Conservation (phyloP, 1,284 basidiomycete species). For the Rhodotorula sp. region DNA sequence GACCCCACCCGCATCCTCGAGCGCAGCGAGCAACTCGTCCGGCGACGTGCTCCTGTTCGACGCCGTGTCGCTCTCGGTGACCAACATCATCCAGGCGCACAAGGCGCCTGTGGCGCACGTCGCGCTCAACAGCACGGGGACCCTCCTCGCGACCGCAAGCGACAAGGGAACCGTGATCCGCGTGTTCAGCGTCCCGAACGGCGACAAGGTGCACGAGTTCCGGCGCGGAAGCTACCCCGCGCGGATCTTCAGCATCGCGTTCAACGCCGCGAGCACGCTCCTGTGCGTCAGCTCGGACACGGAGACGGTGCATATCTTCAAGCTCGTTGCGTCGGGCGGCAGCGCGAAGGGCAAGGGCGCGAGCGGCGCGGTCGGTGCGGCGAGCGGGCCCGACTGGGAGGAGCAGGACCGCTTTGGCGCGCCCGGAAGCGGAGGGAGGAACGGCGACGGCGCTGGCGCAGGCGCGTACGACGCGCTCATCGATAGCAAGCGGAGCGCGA, state of each 20-base stretch:
- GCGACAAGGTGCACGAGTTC: slow-evolving; percentile 94
- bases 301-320: slow-evolving; percentile 97
- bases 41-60: slow-evolving; percentile 94
- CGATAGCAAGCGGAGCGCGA: slow-evolving; percentile 46
- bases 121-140: slow-evolving; percentile 82
- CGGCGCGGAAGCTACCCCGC: slow-evolving; percentile 83
- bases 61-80: slow-evolving; percentile 82
- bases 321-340: slow-evolving; percentile 60
- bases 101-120: slow-evolving; percentile 89
- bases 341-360: slow-evolving; percentile 32
- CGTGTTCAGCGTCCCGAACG: slow-evolving; percentile 86
- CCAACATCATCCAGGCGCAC: slow-evolving; percentile 96
- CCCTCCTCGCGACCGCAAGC: slow-evolving; percentile 87
- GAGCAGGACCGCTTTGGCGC: slow-evolving; percentile 29
- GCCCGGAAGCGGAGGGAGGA: slow-evolving; percentile 2
- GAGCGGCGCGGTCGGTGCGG: slow-evolving; percentile 13
- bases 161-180: slow-evolving; percentile 98
- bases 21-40: slow-evolving; percentile 53
- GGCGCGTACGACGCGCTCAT: slow-evolving; percentile 54
- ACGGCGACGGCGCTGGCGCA: slow-evolving; percentile 24
- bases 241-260: slow-evolving; percentile 86
- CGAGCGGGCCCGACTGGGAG: slow-evolving; percentile 36
- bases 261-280: slow-evolving; percentile 80
- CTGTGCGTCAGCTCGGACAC: slow-evolving; percentile 89
- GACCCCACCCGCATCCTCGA: slow-evolving; percentile 52